Evolutionary conservation across 129 eudicot species (phyloP).

Genomic region (Lonicera japonica): DNA sequence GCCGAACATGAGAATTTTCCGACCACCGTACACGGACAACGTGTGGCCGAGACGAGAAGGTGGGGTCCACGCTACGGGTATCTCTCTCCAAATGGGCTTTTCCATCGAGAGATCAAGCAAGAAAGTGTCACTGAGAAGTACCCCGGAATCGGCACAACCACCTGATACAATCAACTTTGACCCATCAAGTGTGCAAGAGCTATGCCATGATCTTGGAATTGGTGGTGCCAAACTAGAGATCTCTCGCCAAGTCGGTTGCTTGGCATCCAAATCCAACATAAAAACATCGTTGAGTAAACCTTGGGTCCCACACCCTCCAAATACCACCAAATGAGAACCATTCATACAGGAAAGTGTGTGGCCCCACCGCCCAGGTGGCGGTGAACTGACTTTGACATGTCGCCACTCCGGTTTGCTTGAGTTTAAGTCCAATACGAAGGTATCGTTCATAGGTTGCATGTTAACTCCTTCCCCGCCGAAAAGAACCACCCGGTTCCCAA

Average conservation of each 20-base stretch:
- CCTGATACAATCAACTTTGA: constrained; percentile 86
- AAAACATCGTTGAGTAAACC: constrained; percentile 87
- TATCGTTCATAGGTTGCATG: constrained; percentile 93
- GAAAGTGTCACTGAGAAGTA: constrained; percentile 86
- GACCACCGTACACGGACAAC: constrained; percentile 81
- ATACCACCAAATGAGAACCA: constrained; percentile 75
- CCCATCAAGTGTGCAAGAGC: constrained; percentile 93
- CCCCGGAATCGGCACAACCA: constrained; percentile 96
- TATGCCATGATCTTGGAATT: constrained; percentile 92
- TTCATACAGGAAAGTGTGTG: constrained; percentile 86
- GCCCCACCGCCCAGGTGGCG: constrained; percentile 99
- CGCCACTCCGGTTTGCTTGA: constrained; percentile 82
- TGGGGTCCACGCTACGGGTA: constrained; percentile 85
- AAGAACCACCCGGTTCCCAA: constrained; percentile 80
- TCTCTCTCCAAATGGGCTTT: constrained; percentile 87
- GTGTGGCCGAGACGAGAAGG: constrained; percentile 99
- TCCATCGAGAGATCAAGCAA: constrained; percentile 74
- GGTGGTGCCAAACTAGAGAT: constrained; percentile 88
- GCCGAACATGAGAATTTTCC: constrained; percentile 92
- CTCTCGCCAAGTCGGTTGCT: constrained; percentile 89
- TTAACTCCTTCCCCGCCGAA: constrained; percentile 91
- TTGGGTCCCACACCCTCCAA: constrained; percentile 90
- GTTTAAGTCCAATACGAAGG: constrained; percentile 73
- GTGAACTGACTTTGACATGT: constrained; percentile 73
- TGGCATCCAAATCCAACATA: constrained; percentile 79